A percentile compares a stretch with the other conserved stretches of the same genome.
Evolutionary conservation across 495 filamentous ascomycete genomes (phyloP).

Genomic region (Aspergillus mulundensis): DNA sequence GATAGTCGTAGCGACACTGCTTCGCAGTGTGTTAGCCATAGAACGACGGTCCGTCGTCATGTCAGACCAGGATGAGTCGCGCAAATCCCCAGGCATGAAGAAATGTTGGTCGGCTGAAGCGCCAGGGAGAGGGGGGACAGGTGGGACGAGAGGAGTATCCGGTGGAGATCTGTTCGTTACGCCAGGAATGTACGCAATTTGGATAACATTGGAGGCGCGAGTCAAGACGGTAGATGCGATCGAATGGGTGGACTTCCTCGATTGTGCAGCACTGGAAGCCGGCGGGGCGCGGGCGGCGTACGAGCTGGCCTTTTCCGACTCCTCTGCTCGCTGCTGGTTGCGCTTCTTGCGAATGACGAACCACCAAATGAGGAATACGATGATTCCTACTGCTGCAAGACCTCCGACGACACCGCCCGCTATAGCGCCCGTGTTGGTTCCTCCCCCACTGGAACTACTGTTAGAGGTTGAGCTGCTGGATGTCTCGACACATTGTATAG

Average conservation of each 20-base stretch:
- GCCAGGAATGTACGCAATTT: constrained; percentile 97
- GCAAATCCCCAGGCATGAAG: constrained; percentile 88
- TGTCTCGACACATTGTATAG: constrained; percentile 52
- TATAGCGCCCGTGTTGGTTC: constrained; percentile 73
- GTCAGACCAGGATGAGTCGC: constrained; percentile 78
- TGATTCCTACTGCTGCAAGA: constrained; percentile 58
- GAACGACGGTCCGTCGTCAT: constrained; percentile 63
- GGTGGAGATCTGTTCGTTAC: constrained; percentile 90
- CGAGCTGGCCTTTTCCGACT: constrained; percentile 48
- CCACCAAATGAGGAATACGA: constrained; percentile 79
- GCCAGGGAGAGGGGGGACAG: constrained; percentile 87
- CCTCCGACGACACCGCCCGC: constrained; percentile 82
- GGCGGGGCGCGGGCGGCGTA: constrained; percentile 57
- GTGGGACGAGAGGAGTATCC: constrained; percentile 81
- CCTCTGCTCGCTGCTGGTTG: constrained; percentile 50
- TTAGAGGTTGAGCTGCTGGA: constrained; percentile 27
- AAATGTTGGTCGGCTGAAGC: constrained; percentile 77
- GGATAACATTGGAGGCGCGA: constrained; percentile 95
- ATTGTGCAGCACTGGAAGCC: constrained; percentile 34
- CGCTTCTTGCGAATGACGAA: constrained; percentile 80
- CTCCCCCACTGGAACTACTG: constrained; percentile 22
- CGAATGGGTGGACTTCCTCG: constrained; percentile 83
- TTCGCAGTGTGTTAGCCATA: constrained; percentile 59
- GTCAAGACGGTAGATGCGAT: constrained; percentile 95
- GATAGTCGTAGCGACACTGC: constrained; percentile 85